Percentiles rank a stretch among this genome's conserved stretches.
Evolutionary conservation across 2,329 filamentous ascomycete species (phyloP).

Genomic region (Trichoderma arundinaceum): DNA sequence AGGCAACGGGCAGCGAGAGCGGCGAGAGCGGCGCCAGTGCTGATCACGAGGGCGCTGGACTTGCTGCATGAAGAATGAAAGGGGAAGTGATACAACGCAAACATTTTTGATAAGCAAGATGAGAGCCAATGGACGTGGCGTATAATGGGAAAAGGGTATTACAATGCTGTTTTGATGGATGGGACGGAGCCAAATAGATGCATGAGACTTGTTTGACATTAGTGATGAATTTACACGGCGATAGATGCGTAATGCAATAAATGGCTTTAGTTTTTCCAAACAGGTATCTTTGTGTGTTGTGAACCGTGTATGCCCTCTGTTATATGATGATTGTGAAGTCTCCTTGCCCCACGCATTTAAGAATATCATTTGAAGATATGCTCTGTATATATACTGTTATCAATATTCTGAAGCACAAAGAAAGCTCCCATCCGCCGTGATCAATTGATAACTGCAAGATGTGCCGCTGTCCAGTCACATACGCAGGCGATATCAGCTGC

Average conservation of each 20-base stretch:
- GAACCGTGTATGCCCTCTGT: no score
- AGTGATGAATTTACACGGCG: slow-evolving; percentile 1
- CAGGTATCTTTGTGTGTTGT: no score
- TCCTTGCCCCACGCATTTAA: no score
- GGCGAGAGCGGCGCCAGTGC: slow-evolving; percentile 50
- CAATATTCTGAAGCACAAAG: no score
- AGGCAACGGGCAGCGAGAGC: slow-evolving; percentile 45
- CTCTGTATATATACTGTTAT: no score
- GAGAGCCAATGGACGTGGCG: slow-evolving; percentile 7
- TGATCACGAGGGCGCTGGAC: slow-evolving; percentile 50
- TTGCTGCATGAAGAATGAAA: slow-evolving; percentile 46
- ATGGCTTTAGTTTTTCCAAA: no score
- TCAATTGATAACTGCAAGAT: no score
- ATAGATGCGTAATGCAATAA: slow-evolving; percentile 26
- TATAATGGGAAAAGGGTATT: neutral
- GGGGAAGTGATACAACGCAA: neutral
- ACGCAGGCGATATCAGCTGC: no score
- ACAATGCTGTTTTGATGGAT: neutral
- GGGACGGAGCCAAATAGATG: neutral
- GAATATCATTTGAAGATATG: no score
- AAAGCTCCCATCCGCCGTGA: no score
- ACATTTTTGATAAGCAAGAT: slow-evolving; percentile 16
- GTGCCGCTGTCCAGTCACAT: no score
- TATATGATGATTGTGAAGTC: no score
- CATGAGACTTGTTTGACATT: neutral